A percentile compares a stretch with the other conserved stretches of the same genome.
Evolutionary conservation across 805 yeast species (phyloP).

Genomic region (Kluyveromyces starmeri): DNA sequence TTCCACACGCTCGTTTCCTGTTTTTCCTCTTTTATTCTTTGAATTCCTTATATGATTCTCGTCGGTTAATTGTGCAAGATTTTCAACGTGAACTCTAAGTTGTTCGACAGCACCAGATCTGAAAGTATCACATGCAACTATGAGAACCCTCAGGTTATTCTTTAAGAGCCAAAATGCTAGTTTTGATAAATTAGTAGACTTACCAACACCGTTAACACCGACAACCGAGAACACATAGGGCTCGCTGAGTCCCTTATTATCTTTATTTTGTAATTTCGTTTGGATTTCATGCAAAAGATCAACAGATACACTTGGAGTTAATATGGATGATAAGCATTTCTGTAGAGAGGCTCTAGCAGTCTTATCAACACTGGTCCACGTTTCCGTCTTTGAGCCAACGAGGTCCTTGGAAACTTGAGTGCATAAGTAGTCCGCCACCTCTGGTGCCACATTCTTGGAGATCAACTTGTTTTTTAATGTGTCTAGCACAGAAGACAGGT

Average conservation of each 20-base stretch:
- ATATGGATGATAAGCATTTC: slow-evolving; percentile 58
- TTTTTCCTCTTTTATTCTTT: slow-evolving; percentile 29
- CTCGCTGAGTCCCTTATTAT: slow-evolving; percentile 26
- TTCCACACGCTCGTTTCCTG: slow-evolving; percentile 44
- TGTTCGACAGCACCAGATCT: slow-evolving; percentile 99
- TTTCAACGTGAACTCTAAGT: slow-evolving; percentile 83
- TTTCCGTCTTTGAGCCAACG: slow-evolving; percentile 61
- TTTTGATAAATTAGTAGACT: slow-evolving; percentile 90
- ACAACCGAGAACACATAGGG: slow-evolving; percentile 97
- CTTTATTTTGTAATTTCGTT: slow-evolving; percentile 24
- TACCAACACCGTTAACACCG: slow-evolving; percentile 97
- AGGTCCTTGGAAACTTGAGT: slow-evolving; percentile 61
- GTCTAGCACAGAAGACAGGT: slow-evolving; percentile 54
- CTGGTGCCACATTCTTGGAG: slow-evolving; percentile 84
- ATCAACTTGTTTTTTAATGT: slow-evolving; percentile 70
- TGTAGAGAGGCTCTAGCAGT: slow-evolving; percentile 61
- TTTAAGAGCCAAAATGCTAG: slow-evolving; percentile 93
- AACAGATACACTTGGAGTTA: slow-evolving; percentile 87
- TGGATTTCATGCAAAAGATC: slow-evolving; percentile 80
- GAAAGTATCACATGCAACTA: slow-evolving; percentile 96
- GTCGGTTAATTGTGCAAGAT: slow-evolving; percentile 60
- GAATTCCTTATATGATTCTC: slow-evolving; percentile 31
- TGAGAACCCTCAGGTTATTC: slow-evolving; percentile 74
- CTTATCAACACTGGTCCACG: slow-evolving; percentile 62
- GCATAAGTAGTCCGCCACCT: slow-evolving; percentile 67